Evolutionary conservation across 805 yeast genomes (phyloP).

Genomic region (Zygotorulaspora sp.): DNA sequence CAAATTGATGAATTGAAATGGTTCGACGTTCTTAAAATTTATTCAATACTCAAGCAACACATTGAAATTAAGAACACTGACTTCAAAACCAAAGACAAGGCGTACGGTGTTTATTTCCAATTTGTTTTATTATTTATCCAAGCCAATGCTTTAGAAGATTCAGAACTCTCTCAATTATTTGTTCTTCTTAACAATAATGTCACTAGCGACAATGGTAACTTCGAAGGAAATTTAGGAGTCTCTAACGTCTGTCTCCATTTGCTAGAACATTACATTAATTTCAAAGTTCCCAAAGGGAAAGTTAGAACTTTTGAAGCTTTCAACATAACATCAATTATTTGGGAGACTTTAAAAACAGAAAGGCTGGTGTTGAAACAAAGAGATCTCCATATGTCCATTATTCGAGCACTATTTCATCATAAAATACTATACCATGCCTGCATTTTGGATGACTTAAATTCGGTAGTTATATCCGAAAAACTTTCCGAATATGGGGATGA

Average conservation of each 20-base stretch:
- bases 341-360: constrained; percentile 55
- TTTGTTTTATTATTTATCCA: constrained; percentile 21
- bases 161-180: constrained; percentile 19
- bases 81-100: constrained; percentile 33
- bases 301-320: constrained; percentile 26
- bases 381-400: constrained; percentile 53
- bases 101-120: constrained; percentile 28
- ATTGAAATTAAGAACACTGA: constrained; percentile 2
- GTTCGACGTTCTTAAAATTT: constrained; percentile 16
- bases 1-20: constrained; percentile 10
- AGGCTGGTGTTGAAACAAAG: constrained; percentile 64
- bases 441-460: constrained; percentile 26
- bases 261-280: constrained; percentile 14
- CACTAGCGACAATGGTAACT: constrained; percentile 27
- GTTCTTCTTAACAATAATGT: constrained; percentile 19
- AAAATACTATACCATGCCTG: constrained; percentile 38
- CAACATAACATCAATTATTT: constrained; percentile 41
- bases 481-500: constrained; percentile 34
- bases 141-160: constrained; percentile 16
- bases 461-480: constrained; percentile 5
- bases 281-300: constrained; percentile 6
- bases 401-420: constrained; percentile 46
- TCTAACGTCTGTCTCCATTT: constrained; percentile 18
- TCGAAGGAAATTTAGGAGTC: constrained; percentile 22
- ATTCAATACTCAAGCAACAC: constrained; percentile 8